Evolutionary conservation across 768 basidiomycete genomes (phyloP).

Genomic region (Tylopilus balloui): DNA sequence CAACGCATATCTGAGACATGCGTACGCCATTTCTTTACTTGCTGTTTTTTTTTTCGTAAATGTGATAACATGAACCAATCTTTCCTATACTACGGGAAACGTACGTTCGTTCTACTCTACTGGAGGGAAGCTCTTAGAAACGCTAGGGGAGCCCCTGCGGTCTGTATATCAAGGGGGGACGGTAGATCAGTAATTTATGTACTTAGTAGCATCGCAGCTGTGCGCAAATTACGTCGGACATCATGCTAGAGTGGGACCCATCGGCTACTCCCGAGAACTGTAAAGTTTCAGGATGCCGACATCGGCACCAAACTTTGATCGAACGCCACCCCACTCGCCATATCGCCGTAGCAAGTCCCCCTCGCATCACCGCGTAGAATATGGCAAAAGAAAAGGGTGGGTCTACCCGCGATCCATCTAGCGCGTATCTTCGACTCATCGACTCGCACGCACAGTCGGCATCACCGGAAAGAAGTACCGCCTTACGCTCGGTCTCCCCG

Average conservation of each 20-base stretch:
- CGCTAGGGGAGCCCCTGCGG: too few species aligned
- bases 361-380: constrained; percentile 5
- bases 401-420: neutral
- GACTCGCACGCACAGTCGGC: constrained; percentile 35
- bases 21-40: neutral
- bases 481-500: constrained; percentile 89
- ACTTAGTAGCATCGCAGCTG: too few species aligned
- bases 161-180: too few species aligned
- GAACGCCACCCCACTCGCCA: neutral
- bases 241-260: too few species aligned
- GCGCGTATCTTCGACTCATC: neutral
- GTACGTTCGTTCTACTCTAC: too few species aligned
- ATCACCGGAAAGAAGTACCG: constrained; percentile 95
- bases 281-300: constrained; percentile 17
- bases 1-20: neutral
- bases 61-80: too few species aligned
- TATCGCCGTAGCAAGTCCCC: neutral
- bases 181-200: too few species aligned
- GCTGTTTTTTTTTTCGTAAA: too few species aligned
- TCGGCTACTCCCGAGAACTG: constrained; percentile 13
- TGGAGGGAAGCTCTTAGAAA: too few species aligned
- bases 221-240: too few species aligned
- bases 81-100: neutral
- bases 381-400: constrained; percentile 28
- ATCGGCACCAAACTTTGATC: constrained; percentile 23